A percentile compares a stretch with the other conserved stretches of the same genome.
Conservation (phyloP, 192 early-diverging fungal genomes). For the Coemansia reversa region DNA sequence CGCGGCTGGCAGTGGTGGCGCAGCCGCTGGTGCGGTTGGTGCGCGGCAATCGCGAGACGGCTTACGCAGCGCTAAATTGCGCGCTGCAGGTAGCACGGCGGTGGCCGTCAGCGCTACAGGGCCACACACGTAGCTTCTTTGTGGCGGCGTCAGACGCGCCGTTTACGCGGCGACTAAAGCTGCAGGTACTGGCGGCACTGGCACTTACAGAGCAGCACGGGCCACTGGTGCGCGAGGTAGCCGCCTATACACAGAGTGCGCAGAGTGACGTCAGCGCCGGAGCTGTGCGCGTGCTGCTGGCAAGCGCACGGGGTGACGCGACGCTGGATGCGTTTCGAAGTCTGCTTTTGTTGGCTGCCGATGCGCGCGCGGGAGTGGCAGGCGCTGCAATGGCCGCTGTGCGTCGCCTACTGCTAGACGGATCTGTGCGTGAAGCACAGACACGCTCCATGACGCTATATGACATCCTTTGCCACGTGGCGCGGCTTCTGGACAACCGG, state of each 20-base stretch:
- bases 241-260: constrained; percentile 44
- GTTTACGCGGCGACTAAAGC: constrained; percentile 77
- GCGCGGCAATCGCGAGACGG: constrained; percentile 70
- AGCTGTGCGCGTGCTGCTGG: constrained; percentile 30
- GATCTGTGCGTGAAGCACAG: constrained; percentile 41
- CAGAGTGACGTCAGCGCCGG: constrained; percentile 30
- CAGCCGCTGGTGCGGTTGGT: constrained; percentile 78
- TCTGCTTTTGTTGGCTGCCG: constrained; percentile 33
- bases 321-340: constrained; percentile 48
- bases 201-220: constrained; percentile 63
- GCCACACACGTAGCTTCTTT: constrained; percentile 77
- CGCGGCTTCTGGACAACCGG: constrained; percentile 17
- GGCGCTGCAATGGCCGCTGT: constrained; percentile 32
- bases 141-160: constrained; percentile 73
- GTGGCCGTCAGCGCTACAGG: constrained; percentile 68
- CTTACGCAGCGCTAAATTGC: constrained; percentile 74
- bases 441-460: constrained; percentile 42
- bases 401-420: constrained; percentile 36
- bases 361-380: constrained; percentile 21
- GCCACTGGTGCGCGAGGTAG: constrained; percentile 71
- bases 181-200: constrained; percentile 77
- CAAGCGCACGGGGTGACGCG: constrained; percentile 43
- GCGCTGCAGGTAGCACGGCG: constrained; percentile 71
- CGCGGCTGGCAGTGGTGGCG: constrained; percentile 59
- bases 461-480: constrained; percentile 44